These are phyloP conservation scores for Fremontodendron californicum DNA, from an alignment of 345 rosid genomes.

Conservation along the genomic window DNA sequence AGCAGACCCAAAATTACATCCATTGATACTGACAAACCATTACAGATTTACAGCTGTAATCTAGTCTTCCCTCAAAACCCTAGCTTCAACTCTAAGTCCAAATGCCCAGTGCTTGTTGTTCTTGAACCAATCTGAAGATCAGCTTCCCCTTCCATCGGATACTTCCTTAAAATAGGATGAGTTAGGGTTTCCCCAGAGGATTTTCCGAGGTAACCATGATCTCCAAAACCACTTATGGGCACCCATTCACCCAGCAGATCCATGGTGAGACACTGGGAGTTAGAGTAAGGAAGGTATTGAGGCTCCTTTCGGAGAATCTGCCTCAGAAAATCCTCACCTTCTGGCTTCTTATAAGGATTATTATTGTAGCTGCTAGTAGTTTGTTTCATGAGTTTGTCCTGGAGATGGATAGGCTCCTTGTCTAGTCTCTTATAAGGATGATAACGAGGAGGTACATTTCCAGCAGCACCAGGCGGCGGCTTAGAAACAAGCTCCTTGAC, in stretches of 20 bases:
- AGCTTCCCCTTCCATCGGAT: not conserved
- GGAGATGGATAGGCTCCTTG: not conserved
- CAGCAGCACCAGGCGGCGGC: not conserved
- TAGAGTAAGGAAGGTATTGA: not conserved
- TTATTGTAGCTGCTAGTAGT: not conserved
- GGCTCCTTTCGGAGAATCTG: not conserved
- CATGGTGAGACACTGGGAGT: not conserved
- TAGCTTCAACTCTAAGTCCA: conserved; percentile 15
- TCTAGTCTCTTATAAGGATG: not conserved
- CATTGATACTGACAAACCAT: not conserved
- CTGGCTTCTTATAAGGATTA: not conserved
- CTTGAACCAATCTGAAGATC: not conserved
- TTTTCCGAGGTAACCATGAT: not conserved
- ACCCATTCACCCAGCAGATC: conserved; percentile 12
- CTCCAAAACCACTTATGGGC: not conserved
- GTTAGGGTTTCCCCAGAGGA: not conserved
- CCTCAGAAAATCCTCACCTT: not conserved
- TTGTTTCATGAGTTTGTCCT: not conserved
- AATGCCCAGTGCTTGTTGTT: not conserved
- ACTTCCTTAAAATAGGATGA: not conserved
- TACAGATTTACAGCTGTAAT: not conserved
- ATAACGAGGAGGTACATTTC: not conserved
- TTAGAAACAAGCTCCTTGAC: not conserved
- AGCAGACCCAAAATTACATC: not conserved
- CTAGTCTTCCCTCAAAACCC: not conserved